Conservation (phyloP, 1,139 yeast genomes). For the Blastobotrys serpentis region DNA sequence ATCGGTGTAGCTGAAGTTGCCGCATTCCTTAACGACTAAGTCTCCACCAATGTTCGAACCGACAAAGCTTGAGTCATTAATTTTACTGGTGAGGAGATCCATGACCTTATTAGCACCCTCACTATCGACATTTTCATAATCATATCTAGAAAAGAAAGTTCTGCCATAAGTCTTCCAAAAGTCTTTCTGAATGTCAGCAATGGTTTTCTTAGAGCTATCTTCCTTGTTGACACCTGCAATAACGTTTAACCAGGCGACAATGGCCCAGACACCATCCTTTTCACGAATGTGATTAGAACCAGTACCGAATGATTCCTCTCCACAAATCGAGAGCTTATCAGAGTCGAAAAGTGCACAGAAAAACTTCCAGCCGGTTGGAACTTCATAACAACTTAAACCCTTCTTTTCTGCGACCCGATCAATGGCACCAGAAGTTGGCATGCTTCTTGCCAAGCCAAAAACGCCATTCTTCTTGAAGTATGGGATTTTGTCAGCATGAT, state of each 20-base stretch:
- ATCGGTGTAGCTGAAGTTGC: conserved; percentile 89
- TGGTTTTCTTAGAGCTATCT: conserved; percentile 56
- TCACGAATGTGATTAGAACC: conserved; percentile 97
- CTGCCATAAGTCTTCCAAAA: conserved; percentile 96
- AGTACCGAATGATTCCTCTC: conserved; percentile 97
- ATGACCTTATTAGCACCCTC: conserved; percentile 77
- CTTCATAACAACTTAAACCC: conserved; percentile 80
- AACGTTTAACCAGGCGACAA: conserved; percentile 94
- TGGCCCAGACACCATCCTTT: conserved; percentile 98
- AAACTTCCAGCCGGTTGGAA: conserved; percentile 99
- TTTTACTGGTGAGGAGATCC: conserved; percentile 47
- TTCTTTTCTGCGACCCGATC: conserved; percentile 85
- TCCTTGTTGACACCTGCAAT: conserved; percentile 70
- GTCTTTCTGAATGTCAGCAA: conserved; percentile 73
- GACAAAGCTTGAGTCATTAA: conserved; percentile 39
- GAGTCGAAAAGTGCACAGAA: conserved; percentile 95
- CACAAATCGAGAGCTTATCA: conserved; percentile 89
- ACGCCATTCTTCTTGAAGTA: conserved; percentile 85
- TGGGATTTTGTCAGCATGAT: conserved; percentile 84
- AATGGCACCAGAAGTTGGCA: conserved; percentile 96
- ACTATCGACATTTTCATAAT: conserved; percentile 77
- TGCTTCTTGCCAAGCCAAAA: conserved; percentile 92
- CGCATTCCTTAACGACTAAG: conserved; percentile 67
- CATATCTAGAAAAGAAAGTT: conserved; percentile 96
- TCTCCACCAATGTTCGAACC: conserved; percentile 49